phyloP scores from a whole-genome alignment of 1,284 basidiomycete genomes.

The Trametes pubescens region DNA sequence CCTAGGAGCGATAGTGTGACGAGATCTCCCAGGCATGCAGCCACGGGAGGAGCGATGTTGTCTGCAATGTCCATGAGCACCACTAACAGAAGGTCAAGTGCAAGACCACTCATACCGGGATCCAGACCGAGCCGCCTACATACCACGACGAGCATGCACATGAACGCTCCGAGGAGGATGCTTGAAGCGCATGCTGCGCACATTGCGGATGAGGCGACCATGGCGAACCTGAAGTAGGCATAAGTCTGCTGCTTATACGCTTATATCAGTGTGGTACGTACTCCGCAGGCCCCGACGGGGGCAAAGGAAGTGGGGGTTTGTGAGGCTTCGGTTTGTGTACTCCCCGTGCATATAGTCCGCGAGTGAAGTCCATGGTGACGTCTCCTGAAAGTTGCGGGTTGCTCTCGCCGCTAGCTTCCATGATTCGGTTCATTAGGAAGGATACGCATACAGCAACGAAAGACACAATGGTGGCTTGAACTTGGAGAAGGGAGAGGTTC shows the following conservation, averaged over 20 bases:
- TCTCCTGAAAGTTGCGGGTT: slow-evolving; percentile 8
- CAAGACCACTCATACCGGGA: slow-evolving; percentile 66
- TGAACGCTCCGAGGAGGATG: slow-evolving; percentile 88
- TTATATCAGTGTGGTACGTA: slow-evolving; percentile 43
- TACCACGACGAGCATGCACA: slow-evolving; percentile 86
- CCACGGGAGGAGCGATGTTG: slow-evolving; percentile 95
- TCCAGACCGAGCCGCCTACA: slow-evolving; percentile 82
- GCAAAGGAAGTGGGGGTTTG: slow-evolving; percentile 22
- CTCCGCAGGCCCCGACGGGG: slow-evolving; percentile 59
- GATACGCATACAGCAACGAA: slow-evolving; percentile 86
- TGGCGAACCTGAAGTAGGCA: slow-evolving; percentile 62
- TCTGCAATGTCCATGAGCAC: slow-evolving; percentile 54
- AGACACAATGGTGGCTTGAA: slow-evolving; percentile 92
- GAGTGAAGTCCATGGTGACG: background rate
- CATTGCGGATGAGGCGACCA: slow-evolving; percentile 92
- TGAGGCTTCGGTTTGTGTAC: slow-evolving; percentile 30
- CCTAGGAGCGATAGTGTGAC: slow-evolving; percentile 87
- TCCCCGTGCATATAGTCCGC: slow-evolving; percentile 14
- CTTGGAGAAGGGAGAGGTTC: slow-evolving; percentile 89
- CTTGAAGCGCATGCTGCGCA: slow-evolving; percentile 85
- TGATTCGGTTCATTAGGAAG: slow-evolving; percentile 68
- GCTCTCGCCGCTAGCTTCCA: slow-evolving; percentile 27
- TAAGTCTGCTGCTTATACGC: background rate
- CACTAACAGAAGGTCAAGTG: background rate
- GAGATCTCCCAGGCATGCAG: slow-evolving; percentile 92